Evolutionary conservation across 352 stramenopile species (phyloP), one percentile per base, ranked within the genome.

Genomic region (Achlya hypogyna): DNA sequence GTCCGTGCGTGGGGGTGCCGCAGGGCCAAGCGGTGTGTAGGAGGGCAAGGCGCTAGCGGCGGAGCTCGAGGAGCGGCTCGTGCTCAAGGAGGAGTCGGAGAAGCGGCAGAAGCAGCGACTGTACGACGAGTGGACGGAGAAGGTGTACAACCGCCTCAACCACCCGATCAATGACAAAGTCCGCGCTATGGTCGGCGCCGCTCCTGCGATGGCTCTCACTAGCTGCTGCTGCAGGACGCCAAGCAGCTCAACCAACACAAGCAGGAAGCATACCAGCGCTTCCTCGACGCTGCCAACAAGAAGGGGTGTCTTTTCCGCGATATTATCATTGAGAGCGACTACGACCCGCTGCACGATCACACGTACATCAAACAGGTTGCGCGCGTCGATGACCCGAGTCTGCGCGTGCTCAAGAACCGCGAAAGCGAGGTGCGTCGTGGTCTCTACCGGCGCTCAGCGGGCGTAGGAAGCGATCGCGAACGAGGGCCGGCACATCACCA

Each of bases 261-360:
- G 59, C 74, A 82, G 51, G 74, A 84, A 65, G 75, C 76, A 31
- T 89, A 91, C 58, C 78, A 88, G 65, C 82, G 81, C 53, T 91
- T 89, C 59, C 71, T 91, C 12, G 81, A 89, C 65, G 87, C 87
- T 69, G 88, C 79, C 51, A 88, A 89, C 74, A 66, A 68, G 49
- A 90, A 90, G 60, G 81, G 79, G 8, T 80, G 79, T 9, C 73
- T 91, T 60, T 91, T 89, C 51, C 83, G 83, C 56, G 83, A 91
- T 62, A 91, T 91, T 64, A 91, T 89, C 68, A 91, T 89, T 53
- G 81, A 89, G 59, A 91, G 79, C 72, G 81, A 91, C 71, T 91
- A 91, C 70, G 88, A 89, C 51, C 83, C 81, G 59, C 71, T 91
- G n/a, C 72, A 75, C 27, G 81, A 91, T 43, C 71, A 78, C 29